Base-by-base conservation (phyloP, 2,329 filamentous ascomycete genomes). In the Beauveria pseudobassiana region DNA sequence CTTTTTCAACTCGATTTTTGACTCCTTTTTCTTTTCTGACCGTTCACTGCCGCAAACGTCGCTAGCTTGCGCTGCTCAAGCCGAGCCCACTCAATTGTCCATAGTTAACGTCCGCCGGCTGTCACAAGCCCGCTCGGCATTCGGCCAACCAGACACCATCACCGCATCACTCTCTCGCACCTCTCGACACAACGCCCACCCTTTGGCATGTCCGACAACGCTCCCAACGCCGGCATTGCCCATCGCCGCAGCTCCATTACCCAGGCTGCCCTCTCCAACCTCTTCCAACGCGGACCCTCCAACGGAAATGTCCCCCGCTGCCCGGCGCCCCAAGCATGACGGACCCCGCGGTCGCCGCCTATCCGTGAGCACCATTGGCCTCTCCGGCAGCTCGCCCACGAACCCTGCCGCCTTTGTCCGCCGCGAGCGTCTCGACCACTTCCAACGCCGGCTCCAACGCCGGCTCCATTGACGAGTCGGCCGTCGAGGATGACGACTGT, bases 361-460 rank as follows among this genome's bases (percentile, higher is more conserved):
- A 66, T 93, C 89, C 50, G 84, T 92, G 69, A 87, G 85, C 51
- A 90, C 88, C 4, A 76, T 91, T 34, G 89, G 89, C 40, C 78
- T 91, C n/a, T 88, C 87, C 4, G 88, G 88, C 65, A 82, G 82
- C 24, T 87, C 88, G 5, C 87, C 88, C n/a, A 84, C 69, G 78
- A 81, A 73, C 67, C 67, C 78, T 70, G 65, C 80, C 69, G 75
- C 80, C 49, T 80, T 83, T 59, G 71, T 83, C 63, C 82, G 87
- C 63, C 85, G 86, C 62, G 82, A 92, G 89, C 73, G 77, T 90
- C 66, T 90, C 88, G 1, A 91, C 89, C 70, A 85, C 80, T 67
- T 86, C 84, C 3, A 60, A 60, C 40, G n/a, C 57, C 38, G 82
- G 80, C 67, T 86, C 84, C 3, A 60, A 60, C 40, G 34, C 57